Base-by-base conservation (phyloP, 1,284 basidiomycete species). In the Psilocybe mexicana region DNA sequence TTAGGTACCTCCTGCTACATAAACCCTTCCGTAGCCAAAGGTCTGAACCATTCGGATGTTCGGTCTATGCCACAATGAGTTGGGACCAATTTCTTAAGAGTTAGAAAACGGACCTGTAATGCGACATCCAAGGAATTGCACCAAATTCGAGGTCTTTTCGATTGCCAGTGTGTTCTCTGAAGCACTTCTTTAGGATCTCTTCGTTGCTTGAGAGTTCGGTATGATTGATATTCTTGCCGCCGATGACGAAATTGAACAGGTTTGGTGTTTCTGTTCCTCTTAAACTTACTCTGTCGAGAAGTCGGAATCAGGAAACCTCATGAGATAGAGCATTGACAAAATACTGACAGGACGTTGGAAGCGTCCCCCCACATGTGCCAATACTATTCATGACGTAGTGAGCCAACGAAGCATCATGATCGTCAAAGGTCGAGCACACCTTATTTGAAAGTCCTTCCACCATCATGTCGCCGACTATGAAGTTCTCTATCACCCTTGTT, bases 391-490 rank as follows among this genome's bases (percentile, higher is more conserved):
- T 30, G 52, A 14, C 35, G 12, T 30, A 26, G 45, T 2, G 51
- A 52, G n/a, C n/a, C 28, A 8, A 47, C 28, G 36, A 50, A 23
- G 26, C 18, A 18, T 18, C 18, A 59, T 57, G 49, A 23, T 25
- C 30, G 3, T 40, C 24, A 40, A 26, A 43, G 10, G 14, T 42
- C 1, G 28, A 28, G 45, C 40, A 18, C 6, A 79, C 80, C 35
- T 71, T 64, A 35, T 67, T 61, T 44, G 63, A 65, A 33, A 74
- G 45, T 3, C 71, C 69, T 6, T 72, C 73, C 0, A 76, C 61
- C 30, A 67, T 66, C 18, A 81, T 71, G 61, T 82, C 80, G 2
- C 79, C 81, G 1, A 76, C 67, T 5, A 79, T 64, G 12, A 73
- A 65, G 14, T 65, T 63, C 10, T 76, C 65, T 6, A 73, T 59